Conservation (phyloP, 202 grass and related monocot species). For the Zizania palustris region DNA sequence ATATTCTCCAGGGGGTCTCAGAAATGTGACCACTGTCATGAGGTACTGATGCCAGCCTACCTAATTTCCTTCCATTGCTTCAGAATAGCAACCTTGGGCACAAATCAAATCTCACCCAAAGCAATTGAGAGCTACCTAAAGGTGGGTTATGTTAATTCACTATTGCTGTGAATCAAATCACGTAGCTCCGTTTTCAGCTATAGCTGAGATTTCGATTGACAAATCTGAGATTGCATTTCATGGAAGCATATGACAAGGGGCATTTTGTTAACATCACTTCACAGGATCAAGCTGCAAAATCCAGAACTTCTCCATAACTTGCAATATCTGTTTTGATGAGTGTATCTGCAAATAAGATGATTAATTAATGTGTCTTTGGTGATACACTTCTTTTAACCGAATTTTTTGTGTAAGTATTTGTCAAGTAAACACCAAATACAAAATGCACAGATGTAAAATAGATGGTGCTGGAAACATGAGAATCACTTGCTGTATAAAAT, state of each 20-base stretch:
- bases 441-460: neutral
- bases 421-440: neutral
- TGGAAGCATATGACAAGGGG: slow-evolving; percentile 45
- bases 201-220: slow-evolving; percentile 45
- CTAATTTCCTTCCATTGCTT: slow-evolving; percentile 48
- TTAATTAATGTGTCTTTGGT: slow-evolving; percentile 5
- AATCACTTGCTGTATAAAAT: neutral
- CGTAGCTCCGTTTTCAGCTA: slow-evolving; percentile 45
- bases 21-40: slow-evolving; percentile 61
- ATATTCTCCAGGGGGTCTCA: slow-evolving; percentile 58
- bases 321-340: slow-evolving; percentile 49
- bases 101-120: slow-evolving; percentile 59
- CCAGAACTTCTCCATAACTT: slow-evolving; percentile 61
- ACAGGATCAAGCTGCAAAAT: slow-evolving; percentile 69
- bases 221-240: slow-evolving; percentile 49
- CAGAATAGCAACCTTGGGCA: slow-evolving; percentile 51
- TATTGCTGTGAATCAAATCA: slow-evolving; percentile 56
- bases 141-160: slow-evolving; percentile 64
- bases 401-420: neutral
- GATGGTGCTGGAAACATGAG: slow-evolving; percentile 27
- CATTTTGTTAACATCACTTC: slow-evolving; percentile 59
- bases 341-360: slow-evolving; percentile 39
- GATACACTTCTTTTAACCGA: slow-evolving; percentile 3
- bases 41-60: slow-evolving; percentile 51
- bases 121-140: slow-evolving; percentile 49